Conservation (phyloP, 805 yeast genomes). For the Nakazawaea laoshanensis region DNA sequence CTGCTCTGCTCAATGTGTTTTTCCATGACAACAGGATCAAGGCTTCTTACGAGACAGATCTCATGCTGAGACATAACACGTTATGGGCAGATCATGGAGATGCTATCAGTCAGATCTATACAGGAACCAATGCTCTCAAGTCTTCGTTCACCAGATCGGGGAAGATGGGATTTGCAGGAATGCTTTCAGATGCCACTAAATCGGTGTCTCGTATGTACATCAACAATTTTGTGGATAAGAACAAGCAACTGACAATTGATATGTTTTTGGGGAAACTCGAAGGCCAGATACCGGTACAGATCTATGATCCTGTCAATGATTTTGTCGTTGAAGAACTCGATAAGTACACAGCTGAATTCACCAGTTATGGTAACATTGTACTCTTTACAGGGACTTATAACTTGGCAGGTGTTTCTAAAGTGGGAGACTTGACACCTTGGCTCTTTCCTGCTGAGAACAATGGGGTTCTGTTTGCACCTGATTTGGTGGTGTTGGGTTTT, state of each 20-base stretch:
- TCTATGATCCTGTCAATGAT: conserved; percentile 86
- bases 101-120: conserved; percentile 88
- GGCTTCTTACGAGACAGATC: conserved; percentile 34
- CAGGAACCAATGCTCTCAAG: conserved; percentile 96
- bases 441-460: conserved; percentile 64
- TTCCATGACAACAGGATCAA: conserved; percentile 31
- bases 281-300: conserved; percentile 58
- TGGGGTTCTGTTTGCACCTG: conserved; percentile 46
- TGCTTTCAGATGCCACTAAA: conserved; percentile 93
- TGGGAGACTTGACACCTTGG: conserved; percentile 66
- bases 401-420: conserved; percentile 61
- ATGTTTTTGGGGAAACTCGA: conserved; percentile 74
- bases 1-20: conserved; percentile 55
- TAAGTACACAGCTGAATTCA: conserved; percentile 41
- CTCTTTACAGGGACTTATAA: conserved; percentile 83
- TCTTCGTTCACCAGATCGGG: conserved; percentile 93
- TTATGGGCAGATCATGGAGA: conserved; percentile 99
- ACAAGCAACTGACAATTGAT: conserved; percentile 86
- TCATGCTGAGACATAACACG: conserved; percentile 68
- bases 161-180: conserved; percentile 94
- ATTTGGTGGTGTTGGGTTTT: conserved; percentile 80
- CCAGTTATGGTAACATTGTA: conserved; percentile 49
- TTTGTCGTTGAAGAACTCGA: conserved; percentile 62
- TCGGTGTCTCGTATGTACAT: conserved; percentile 93
- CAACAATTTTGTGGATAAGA: conserved; percentile 89